phyloP scores from a whole-genome alignment of 2,329 filamentous ascomycete genomes.

The Ophiosphaerella korrae region DNA sequence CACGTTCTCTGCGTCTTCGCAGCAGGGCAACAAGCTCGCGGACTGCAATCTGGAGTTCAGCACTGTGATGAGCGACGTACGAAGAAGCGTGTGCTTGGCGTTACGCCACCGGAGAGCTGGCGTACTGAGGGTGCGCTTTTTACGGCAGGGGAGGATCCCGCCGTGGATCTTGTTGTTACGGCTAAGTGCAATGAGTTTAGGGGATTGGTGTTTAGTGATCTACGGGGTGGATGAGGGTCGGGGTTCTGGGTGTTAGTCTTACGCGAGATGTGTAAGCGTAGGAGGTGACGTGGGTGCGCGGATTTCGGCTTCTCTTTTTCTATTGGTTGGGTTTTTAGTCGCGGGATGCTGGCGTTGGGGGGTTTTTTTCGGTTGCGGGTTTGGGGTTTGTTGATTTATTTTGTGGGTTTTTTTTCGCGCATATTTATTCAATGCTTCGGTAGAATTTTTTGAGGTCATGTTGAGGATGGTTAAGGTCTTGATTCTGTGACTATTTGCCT shows the following conservation, averaged over 20 bases:
- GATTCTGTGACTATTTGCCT: no score
- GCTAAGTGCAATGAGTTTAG: constrained; percentile 27
- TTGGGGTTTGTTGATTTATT: no score
- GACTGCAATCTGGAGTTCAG: constrained; percentile 24
- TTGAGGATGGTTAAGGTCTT: no score
- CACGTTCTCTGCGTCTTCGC: constrained; percentile 13
- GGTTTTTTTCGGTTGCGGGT: no score
- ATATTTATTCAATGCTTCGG: no score
- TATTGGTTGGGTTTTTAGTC: no score
- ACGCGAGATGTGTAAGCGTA: background rate
- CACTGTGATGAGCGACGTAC: constrained; percentile 13
- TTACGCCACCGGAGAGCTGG: constrained; percentile 23
- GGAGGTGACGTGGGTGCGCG: no score
- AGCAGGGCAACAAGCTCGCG: constrained; percentile 21
- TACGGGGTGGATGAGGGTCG: constrained; percentile 16
- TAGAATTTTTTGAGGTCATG: no score
- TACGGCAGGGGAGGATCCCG: constrained; percentile 27
- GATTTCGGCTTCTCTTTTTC: no score
- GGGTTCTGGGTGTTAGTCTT: constrained; percentile 12
- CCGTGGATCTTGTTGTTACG: constrained; percentile 25
- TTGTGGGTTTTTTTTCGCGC: no score
- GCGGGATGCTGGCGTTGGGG: no score
- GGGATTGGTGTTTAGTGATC: constrained; percentile 18
- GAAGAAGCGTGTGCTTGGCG: constrained; percentile 14
- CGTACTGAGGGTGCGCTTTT: constrained; percentile 15